phyloP scores from a whole-genome alignment of 495 filamentous ascomycete species.

The Penicillium riverlandense region DNA sequence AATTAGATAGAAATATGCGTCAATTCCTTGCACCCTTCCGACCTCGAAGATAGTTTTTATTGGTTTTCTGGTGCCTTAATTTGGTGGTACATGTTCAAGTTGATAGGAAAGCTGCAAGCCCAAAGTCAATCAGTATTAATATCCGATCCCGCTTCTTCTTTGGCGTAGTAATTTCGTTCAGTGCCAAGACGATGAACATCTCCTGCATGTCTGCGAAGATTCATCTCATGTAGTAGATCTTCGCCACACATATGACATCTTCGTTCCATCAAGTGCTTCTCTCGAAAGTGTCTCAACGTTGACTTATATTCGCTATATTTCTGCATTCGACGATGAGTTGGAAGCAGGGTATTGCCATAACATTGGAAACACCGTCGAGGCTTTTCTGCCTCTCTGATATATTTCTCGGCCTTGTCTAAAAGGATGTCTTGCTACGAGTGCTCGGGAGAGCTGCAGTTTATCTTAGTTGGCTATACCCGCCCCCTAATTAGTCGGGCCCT shows the following conservation, averaged over 20 bases:
- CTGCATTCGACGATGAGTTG: slow-evolving; percentile 12
- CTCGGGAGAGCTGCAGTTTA: slow-evolving; percentile 3
- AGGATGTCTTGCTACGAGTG: slow-evolving; percentile 4
- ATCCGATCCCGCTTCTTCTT: too few relatives aligned
- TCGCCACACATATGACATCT: slow-evolving; percentile 14
- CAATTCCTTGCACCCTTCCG: too few relatives aligned
- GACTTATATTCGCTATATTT: slow-evolving; percentile 15
- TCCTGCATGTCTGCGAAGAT: slow-evolving; percentile 17
- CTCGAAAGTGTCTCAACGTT: slow-evolving; percentile 16
- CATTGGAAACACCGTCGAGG: slow-evolving; percentile 17
- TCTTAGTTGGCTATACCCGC: slow-evolving; percentile 9
- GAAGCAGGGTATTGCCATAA: slow-evolving; percentile 11
- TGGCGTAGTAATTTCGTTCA: too few relatives aligned
- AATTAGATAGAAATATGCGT: too few relatives aligned
- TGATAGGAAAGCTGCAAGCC: too few relatives aligned
- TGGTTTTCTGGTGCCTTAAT: too few relatives aligned
- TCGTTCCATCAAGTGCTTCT: slow-evolving; percentile 16
- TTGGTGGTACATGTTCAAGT: too few relatives aligned
- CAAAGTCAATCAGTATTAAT: too few relatives aligned
- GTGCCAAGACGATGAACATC: slow-evolving; percentile 10
- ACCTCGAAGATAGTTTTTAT: too few relatives aligned
- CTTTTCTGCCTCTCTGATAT: slow-evolving; percentile 11
- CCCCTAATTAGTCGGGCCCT: too few relatives aligned
- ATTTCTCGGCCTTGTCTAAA: slow-evolving; percentile 6
- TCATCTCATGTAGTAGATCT: slow-evolving; percentile 19